These are phyloP conservation scores for Coemansia sp. DNA, from an alignment of 192 early-diverging fungal species.

Conservation along the genomic window DNA sequence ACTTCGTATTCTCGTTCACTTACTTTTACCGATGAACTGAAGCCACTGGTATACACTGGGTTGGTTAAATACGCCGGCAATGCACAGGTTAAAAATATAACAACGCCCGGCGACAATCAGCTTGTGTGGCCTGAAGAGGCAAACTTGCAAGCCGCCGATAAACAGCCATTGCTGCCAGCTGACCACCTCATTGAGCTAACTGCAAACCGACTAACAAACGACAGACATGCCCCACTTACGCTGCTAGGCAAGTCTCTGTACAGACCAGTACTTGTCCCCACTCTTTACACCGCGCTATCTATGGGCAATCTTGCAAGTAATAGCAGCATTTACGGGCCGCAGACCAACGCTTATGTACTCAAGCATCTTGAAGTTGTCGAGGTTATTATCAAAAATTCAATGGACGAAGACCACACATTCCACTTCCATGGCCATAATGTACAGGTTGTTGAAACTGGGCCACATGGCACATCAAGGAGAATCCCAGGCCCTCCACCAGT, in stretches of 20 bases:
- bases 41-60: slow-evolving; percentile 27
- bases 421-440: slow-evolving; percentile 86
- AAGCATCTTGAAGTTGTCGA: slow-evolving; percentile 62
- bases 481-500: background rate
- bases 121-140: slow-evolving; percentile 4
- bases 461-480: background rate
- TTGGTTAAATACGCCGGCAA: slow-evolving; percentile 10
- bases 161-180: slow-evolving; percentile 2
- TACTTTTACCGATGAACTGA: slow-evolving; percentile 39
- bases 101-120: background rate
- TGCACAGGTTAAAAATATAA: background rate
- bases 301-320: slow-evolving; percentile 54
- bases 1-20: slow-evolving; percentile 66
- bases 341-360: slow-evolving; percentile 63
- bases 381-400: slow-evolving; percentile 69
- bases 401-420: slow-evolving; percentile 64
- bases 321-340: slow-evolving; percentile 60
- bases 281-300: slow-evolving; percentile 63
- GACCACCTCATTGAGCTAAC: slow-evolving; percentile 7
- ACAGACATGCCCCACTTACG: background rate
- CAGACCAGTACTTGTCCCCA: slow-evolving; percentile 59
- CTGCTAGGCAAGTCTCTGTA: slow-evolving; percentile 18
- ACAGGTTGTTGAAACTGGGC: slow-evolving; percentile 70
- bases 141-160: background rate
- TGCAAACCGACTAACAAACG: background rate